Evolutionary conservation across 805 yeast species (phyloP), one percentile per base, ranked within the genome.

Genomic region (Metschnikowia cubensis): DNA sequence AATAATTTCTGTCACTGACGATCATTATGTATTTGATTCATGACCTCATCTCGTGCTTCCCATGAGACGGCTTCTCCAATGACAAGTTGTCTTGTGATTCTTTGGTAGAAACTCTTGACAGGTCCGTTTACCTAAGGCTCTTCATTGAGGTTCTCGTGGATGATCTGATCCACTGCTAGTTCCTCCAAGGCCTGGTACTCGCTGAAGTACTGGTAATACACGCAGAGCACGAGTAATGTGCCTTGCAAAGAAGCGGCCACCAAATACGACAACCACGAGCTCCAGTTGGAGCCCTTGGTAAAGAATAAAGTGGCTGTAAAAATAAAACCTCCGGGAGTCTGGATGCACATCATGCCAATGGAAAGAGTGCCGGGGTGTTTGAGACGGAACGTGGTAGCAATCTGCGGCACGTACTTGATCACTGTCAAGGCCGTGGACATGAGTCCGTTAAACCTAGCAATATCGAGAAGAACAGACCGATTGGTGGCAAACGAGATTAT

Each of bases 281-380:
- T 84, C 96, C 96, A 89, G 53, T 80, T 80, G 1, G 92, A 80
- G 6, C 89, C 94, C 39, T 86, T 85, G 42, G 90, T 81, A 51
- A 80, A 64, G 48, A 81, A 85, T 47, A 89, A 70, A 1, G 87
- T 81, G n/a, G 81, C 74, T 2, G 94, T 80, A 87, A 92, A 89
- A 2, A 88, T 50, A 55, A 79, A 85, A 15, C 96, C 96, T 14
- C 96, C 96, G 0, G 96, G 96, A 17, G 95, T 87, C 64, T 89
- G 96, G 55, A 89, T 77, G 39, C 83, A 69, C 92, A 89, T 86
- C 89, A 87, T 87, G 6, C 82, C 79, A 10, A 87, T 72, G 0
- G 95, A 87, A 20, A 89, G 72, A 0, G 90, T 83, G 8, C 96
- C 96, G 0, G 95, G 84, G 55, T 83, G 90, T 59, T 85, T 84